These are phyloP conservation scores for Leccinum truebloodii DNA, from an alignment of 768 basidiomycete species.

Conservation along the genomic window DNA sequence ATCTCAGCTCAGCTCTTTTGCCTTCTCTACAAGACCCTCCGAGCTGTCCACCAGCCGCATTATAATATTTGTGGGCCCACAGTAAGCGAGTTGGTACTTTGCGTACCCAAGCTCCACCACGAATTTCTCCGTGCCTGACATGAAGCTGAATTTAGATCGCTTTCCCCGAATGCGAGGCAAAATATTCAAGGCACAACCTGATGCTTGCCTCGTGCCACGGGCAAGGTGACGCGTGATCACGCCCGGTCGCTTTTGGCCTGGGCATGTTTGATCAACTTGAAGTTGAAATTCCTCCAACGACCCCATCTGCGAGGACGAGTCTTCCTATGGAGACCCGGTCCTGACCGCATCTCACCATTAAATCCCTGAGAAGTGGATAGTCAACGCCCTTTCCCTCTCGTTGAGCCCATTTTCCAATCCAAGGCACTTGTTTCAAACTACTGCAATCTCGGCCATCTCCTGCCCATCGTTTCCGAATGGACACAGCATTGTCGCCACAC, in stretches of 20 bases:
- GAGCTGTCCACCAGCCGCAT: not conserved
- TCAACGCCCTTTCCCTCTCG: not conserved
- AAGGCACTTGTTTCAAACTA: not conserved
- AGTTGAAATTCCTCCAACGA: not conserved
- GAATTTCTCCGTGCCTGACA: slow-evolving; percentile 9
- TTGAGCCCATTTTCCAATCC: slow-evolving; percentile 1
- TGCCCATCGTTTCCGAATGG: not conserved
- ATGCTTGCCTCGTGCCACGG: slow-evolving; percentile 5
- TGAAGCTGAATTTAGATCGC: slow-evolving; percentile 1
- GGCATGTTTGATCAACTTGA: not conserved
- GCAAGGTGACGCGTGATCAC: not conserved
- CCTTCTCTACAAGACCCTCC: not conserved
- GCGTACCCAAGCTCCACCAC: slow-evolving; percentile 13
- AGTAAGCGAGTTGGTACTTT: slow-evolving; percentile 4
- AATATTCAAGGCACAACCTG: slow-evolving; percentile 4
- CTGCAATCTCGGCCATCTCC: slow-evolving; percentile 5
- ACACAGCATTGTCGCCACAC: not conserved
- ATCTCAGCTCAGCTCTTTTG: not conserved
- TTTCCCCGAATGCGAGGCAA: slow-evolving; percentile 5
- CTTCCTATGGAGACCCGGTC: not conserved
- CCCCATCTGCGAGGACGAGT: not conserved
- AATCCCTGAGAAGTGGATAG: not conserved
- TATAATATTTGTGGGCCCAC: not conserved
- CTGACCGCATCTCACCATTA: not conserved
- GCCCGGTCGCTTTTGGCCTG: slow-evolving; percentile 8